Percentiles rank a stretch among this genome's conserved stretches.
Evolutionary conservation across 331 rosid species (phyloP).

Genomic region (Arachis monticola): DNA sequence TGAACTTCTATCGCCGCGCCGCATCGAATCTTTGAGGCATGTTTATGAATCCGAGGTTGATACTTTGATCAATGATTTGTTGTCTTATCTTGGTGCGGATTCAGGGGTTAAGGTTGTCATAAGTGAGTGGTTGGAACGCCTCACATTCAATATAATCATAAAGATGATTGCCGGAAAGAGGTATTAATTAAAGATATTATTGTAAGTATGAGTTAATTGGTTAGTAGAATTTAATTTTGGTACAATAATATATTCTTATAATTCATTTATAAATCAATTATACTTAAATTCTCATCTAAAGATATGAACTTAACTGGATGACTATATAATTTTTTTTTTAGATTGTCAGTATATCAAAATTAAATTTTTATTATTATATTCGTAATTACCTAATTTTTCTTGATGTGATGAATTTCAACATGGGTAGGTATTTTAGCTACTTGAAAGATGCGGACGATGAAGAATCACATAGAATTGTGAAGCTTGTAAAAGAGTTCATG

Average conservation of each 20-base stretch:
- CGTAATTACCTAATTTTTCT: too few species aligned
- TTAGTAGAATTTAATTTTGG: too few species aligned
- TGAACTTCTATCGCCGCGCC: conserved; percentile 54
- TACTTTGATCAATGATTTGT: conserved; percentile 43
- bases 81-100: background rate
- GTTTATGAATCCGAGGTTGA: conserved; percentile 42
- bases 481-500: conserved; percentile 58
- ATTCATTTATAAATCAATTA: too few species aligned
- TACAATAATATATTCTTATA: too few species aligned
- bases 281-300: too few species aligned
- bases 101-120: conserved; percentile 42
- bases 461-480: conserved; percentile 50
- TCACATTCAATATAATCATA: conserved; percentile 52
- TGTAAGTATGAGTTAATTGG: too few species aligned
- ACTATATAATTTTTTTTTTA: too few species aligned
- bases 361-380: too few species aligned
- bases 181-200: background rate
- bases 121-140: conserved; percentile 52
- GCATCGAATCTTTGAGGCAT: conserved; percentile 46
- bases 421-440: conserved; percentile 14
- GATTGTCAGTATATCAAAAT: too few species aligned
- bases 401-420: too few species aligned
- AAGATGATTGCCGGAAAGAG: conserved; percentile 60
- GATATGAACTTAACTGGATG: too few species aligned
- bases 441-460: conserved; percentile 49